phyloP scores from a whole-genome alignment of 176 grass and related monocot genomes.

The Lolium perenne region DNA sequence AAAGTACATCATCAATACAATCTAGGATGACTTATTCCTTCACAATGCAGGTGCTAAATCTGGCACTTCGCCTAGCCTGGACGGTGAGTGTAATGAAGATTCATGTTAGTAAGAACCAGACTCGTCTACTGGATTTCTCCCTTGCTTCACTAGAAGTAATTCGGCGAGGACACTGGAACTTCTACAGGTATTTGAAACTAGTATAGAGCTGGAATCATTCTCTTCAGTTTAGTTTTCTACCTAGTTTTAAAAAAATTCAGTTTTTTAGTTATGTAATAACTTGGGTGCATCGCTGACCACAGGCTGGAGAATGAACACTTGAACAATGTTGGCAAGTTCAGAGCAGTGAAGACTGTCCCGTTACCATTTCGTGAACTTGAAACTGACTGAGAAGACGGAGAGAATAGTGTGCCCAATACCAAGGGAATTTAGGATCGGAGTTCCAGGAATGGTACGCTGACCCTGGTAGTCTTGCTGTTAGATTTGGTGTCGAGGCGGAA shows the following conservation, averaged over 20 bases:
- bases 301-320: conserved; percentile 95
- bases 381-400: conserved; percentile 52
- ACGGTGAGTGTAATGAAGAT: conserved; percentile 77
- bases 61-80: conserved; percentile 84
- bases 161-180: conserved; percentile 95
- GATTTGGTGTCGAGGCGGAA: conserved; percentile 30
- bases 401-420: conserved; percentile 28
- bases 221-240: not conserved
- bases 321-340: conserved; percentile 88
- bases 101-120: conserved; percentile 46
- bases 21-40: conserved; percentile 11
- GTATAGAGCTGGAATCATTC: not conserved
- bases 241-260: no score
- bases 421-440: conserved; percentile 32
- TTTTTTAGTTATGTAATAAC: conserved; percentile 4
- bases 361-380: conserved; percentile 79
- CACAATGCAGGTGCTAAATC: conserved; percentile 65
- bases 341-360: conserved; percentile 79
- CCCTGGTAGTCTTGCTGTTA: conserved; percentile 29
- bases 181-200: conserved; percentile 61
- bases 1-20: not conserved
- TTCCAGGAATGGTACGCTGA: conserved; percentile 19
- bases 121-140: conserved; percentile 69
- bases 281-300: not conserved
- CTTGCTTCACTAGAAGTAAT: conserved; percentile 85